Base-by-base conservation (phyloP, 805 yeast species). In the Blastobotrys terrestris region DNA sequence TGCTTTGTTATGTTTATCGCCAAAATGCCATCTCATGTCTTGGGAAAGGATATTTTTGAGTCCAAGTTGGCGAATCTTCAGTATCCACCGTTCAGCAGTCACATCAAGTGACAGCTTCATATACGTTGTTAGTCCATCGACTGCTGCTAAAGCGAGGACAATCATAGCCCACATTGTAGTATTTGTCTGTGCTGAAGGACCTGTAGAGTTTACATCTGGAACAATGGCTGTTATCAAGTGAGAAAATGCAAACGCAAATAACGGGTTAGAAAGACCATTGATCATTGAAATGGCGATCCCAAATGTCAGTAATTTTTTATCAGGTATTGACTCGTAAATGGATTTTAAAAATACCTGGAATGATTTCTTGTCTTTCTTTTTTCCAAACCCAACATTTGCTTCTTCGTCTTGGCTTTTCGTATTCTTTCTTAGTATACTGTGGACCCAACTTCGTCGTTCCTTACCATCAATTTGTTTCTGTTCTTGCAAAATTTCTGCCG, bases 191-290 rank as follows among this genome's bases (percentile, higher is more conserved):
- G 11, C 40, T 5, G 31, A 15, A 3, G 16, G 13, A 16, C 44
- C 44, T 2, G 19, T 19, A 3, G 43, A 35, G 59, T 26, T 67
- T 40, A 44, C 68, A 49, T 55, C 60, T 0, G 85, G 81, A 7
- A 87, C 74, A 60, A 88, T 79, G 13, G 84, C 85, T 20, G 77
- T 67, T 5, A 92, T 68, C 6, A 92, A 68, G 54, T 81, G 81
- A 1, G 97, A 80, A 56, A 91, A 81, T 22, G 85, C 78, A 63
- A 69, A 90, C 0, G 97, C 86, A 57, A 94, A 89, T 0, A 87
- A 68, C 0, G 98, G 97, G 54, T 81, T 83, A 0, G 79, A 67
- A 0, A 76, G 77, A 8, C 95, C 91, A 54, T 83, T 80, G 0
- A 78, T 46, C 0, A 83, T 56, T 0, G 90, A 73, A 3, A 77